Evolutionary conservation across 306 rosid species (phyloP).

Genomic region (Rubus idaeus): DNA sequence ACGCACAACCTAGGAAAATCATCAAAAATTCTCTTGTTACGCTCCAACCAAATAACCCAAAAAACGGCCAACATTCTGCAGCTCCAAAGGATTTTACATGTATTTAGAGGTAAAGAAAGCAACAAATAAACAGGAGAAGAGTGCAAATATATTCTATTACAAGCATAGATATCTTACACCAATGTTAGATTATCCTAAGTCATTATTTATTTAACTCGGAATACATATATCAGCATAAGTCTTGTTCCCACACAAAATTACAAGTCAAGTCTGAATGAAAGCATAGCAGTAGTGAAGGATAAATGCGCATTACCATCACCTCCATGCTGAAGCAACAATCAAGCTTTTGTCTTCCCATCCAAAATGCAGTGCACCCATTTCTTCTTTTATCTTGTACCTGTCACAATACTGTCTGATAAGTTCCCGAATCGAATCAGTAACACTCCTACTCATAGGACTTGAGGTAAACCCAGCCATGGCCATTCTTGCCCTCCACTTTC

Average conservation of each 20-base stretch:
- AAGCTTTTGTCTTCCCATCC: conserved; percentile 95
- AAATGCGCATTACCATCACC: conserved; percentile 32
- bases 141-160: neutral
- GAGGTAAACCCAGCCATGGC: conserved; percentile 84
- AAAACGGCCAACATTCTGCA: too few species aligned
- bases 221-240: conserved; percentile 30
- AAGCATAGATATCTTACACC: conserved; percentile 16
- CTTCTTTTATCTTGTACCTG: conserved; percentile 72
- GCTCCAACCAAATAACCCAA: too few species aligned
- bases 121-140: neutral
- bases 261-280: conserved; percentile 32
- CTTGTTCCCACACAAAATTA: conserved; percentile 32
- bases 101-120: neutral
- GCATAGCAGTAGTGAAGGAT: conserved; percentile 14
- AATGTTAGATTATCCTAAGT: conserved; percentile 25
- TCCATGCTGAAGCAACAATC: conserved; percentile 96
- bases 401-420: conserved; percentile 61
- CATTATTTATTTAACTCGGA: conserved; percentile 31
- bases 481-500: conserved; percentile 99
- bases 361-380: conserved; percentile 75
- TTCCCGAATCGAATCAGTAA: conserved; percentile 42
- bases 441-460: conserved; percentile 50
- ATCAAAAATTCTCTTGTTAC: too few species aligned
- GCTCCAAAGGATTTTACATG: too few species aligned
- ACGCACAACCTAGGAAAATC: too few species aligned